phyloP scores from a whole-genome alignment of 257 asterid genomes.

The Ligustrum vulgare region DNA sequence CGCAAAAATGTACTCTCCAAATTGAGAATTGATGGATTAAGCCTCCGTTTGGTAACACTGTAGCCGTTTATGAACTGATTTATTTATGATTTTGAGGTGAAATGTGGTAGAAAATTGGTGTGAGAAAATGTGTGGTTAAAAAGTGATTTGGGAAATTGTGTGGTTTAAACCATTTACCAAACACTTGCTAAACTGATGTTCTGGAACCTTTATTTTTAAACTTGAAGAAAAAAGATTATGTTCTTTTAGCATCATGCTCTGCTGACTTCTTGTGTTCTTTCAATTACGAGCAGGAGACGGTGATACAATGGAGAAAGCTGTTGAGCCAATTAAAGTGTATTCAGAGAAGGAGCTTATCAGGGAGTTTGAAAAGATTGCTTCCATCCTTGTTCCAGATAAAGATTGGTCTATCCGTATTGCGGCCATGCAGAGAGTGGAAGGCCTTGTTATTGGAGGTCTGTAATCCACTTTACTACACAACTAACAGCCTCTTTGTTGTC shows the following conservation, averaged over 20 bases:
- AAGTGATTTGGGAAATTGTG: too few relatives aligned
- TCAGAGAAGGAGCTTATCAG: conserved; percentile 93
- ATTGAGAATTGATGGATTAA: not conserved
- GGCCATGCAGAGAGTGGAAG: conserved; percentile 97
- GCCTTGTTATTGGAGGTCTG: conserved; percentile 93
- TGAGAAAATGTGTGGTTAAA: too few relatives aligned
- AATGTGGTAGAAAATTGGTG: too few relatives aligned
- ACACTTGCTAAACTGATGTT: too few relatives aligned
- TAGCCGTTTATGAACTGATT: too few relatives aligned
- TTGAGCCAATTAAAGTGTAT: conserved; percentile 87
- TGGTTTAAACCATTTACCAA: too few relatives aligned
- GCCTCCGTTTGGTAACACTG: too few relatives aligned
- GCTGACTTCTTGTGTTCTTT: conserved; percentile 24
- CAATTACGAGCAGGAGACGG: conserved; percentile 73
- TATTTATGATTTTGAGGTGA: too few relatives aligned
- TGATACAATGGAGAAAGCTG: conserved; percentile 85
- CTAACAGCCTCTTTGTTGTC: conserved; percentile 14
- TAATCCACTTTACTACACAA: conserved; percentile 18
- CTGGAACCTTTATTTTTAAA: not conserved
- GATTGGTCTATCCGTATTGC: conserved; percentile 96
- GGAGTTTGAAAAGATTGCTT: conserved; percentile 93
- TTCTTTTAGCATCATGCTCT: conserved; percentile 24
- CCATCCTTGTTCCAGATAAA: conserved; percentile 92
- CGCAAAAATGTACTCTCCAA: not conserved
- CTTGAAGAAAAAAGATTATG: not conserved